Evolutionary conservation across 2,329 filamentous ascomycete genomes (phyloP), one percentile per base, ranked within the genome.

Genomic region (Pyricularia sp.): DNA sequence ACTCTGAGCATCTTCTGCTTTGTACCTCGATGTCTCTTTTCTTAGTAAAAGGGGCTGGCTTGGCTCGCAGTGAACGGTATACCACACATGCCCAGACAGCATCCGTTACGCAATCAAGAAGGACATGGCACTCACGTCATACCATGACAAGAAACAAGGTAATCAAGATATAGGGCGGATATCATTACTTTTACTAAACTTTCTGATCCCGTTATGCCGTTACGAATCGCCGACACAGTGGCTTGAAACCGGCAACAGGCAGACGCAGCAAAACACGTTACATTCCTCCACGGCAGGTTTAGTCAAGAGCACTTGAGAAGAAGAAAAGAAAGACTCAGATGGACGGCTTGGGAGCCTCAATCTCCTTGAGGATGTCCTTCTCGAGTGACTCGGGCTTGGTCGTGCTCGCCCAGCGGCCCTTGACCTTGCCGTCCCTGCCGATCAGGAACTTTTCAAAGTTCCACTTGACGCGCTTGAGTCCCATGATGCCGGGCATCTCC

Each of bases 361-460:
- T 83, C 82, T 93, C 92, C 74, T 91, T 88, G 75, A 93, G 78
- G 73, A 97, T 94, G 4, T 85, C 81, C 71, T 85, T 84, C 86
- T 94, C 91, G 74, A 99, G 81, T 58, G 81, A 80, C 82, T 94
- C 92, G 0, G 95, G 95, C 85, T 94, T 95, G 70, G 91, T 93
- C 23, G 88, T 91, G 79, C 92, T 94, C 42, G 92, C 92, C 93
- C 93, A 99, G 72, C 95, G 84, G 31, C 86, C 86, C 81, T 92
- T 91, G 74, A 98, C 93, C 81, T 90, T 86, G 30, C 95, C 95
- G 79, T 98, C 93, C 71, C 88, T 86, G 70, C 90, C 91, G 72
- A 99, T 84, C 72, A 99, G 82, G 82, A 97, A 99, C 87, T 99
- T 99, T 81, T 99, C 95, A 83, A 98, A 99, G 83, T 99, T 99